Evolutionary conservation across 2,329 filamentous ascomycete genomes (phyloP), one percentile per base, ranked within the genome.

Genomic region (Monilinia aucupariae): DNA sequence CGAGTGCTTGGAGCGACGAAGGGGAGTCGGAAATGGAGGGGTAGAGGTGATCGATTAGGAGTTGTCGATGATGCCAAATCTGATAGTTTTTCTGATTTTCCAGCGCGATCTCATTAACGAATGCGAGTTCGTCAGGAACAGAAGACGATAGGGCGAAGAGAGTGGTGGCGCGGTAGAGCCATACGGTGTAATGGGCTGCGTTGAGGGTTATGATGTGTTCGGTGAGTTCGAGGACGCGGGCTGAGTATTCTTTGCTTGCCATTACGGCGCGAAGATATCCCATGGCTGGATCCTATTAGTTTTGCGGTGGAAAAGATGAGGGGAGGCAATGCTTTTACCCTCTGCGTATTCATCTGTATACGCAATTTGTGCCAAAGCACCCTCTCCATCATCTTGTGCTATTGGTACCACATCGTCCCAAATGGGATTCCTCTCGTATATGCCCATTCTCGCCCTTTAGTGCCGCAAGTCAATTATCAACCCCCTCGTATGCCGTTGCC

Each of bases 181-280:
- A 99, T 66, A 97, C 93, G 20, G 94, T 99, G 78, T 99, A 99
- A 79, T 99, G 94, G 0, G 94, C 92, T 20, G 94, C 90, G 76
- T 99, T 99, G 83, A 97, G 86, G 65, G 81, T 80, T 73, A 99
- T 97, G 73, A 99, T 87, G 76, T 93, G 86, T 74, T 92, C 88
- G 5, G 94, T 99, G 66, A 99, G 84, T 39, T 81, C 82, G 50
- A 99, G 82, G 43, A 86, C 89, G 54, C 94, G 84, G 27, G 87
- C 82, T 30, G 89, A 92, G 79, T 88, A 83, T 76, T 99, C 94
- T 74, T 96, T 89, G 54, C 80, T 81, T 17, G 90, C 89, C 93
- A 99, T 99, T 69, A 96, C 84, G 65, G 94, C 92, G 65, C 94
- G 89, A 60, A 99, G 85, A 77, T 97, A 99, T 51, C 90, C 87